A percentile compares a stretch with the other conserved stretches of the same genome.
Conservation (phyloP, 441 rosid genomes). For the Croton laevigatus region DNA sequence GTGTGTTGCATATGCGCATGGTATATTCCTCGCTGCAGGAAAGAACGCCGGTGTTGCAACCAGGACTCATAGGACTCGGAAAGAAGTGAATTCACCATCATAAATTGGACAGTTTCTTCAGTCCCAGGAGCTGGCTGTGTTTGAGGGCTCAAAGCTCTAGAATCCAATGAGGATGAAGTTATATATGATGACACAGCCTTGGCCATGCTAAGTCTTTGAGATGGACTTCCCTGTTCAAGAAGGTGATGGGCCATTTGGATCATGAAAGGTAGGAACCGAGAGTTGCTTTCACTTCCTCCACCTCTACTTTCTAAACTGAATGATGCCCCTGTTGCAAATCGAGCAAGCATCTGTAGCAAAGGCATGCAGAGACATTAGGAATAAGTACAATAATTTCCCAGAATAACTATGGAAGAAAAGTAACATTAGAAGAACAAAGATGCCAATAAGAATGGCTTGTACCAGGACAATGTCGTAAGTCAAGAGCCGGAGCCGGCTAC, state of each 20-base stretch:
- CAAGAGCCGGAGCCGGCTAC: constrained; percentile 91
- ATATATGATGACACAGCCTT: constrained; percentile 76
- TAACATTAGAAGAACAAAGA: not conserved
- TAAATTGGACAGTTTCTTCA: constrained; percentile 95
- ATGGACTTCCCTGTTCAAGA: constrained; percentile 90
- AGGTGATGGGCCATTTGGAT: constrained; percentile 99
- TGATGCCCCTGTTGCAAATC: constrained; percentile 99
- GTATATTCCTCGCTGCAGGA: constrained; percentile 92
- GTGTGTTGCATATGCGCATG: constrained; percentile 95
- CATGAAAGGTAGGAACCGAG: constrained; percentile 96
- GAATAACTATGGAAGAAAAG: not conserved
- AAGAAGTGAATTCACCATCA: constrained; percentile 98
- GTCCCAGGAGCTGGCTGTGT: constrained; percentile 63
- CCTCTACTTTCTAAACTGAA: constrained; percentile 91
- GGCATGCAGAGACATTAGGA: not conserved
- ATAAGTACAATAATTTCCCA: not conserved
- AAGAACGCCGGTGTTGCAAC: constrained; percentile 88
- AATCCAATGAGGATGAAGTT: constrained; percentile 52
- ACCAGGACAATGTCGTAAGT: constrained; percentile 99
- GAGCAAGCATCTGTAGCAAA: constrained; percentile 84
- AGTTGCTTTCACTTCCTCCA: constrained; percentile 99
- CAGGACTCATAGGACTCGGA: constrained; percentile 94
- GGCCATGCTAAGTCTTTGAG: constrained; percentile 80
- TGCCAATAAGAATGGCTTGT: constrained; percentile 8
- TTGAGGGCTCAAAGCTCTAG: constrained; percentile 55